Evolutionary conservation across 257 asterid species (phyloP).

Genomic region (Knoxia roxburghii): DNA sequence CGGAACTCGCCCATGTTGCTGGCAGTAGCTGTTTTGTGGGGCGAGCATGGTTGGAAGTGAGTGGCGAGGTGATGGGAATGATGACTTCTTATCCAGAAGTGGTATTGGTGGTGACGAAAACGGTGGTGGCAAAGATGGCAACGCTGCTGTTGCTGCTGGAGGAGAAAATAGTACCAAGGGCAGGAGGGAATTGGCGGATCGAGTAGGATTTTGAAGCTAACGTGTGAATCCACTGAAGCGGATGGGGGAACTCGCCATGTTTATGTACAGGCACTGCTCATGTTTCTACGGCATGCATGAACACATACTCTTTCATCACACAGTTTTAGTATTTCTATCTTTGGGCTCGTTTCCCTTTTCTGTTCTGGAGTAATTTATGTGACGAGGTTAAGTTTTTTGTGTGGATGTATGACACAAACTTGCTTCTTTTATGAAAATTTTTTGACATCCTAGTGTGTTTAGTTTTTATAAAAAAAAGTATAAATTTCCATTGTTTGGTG

Average conservation of each 20-base stretch:
- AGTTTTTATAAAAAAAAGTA: too few species aligned
- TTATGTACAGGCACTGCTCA: slow-evolving; percentile 84
- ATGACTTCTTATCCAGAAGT: slow-evolving; percentile 17
- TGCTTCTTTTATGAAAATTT: too few species aligned
- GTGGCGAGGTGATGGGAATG: slow-evolving; percentile 12
- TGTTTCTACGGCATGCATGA: slow-evolving; percentile 55
- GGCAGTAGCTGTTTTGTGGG: slow-evolving; percentile 16
- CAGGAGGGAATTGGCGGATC: slow-evolving; percentile 63
- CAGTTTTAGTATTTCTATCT: background rate
- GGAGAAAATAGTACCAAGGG: slow-evolving; percentile 20
- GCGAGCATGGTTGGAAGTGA: slow-evolving; percentile 18
- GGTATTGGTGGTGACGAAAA: slow-evolving; percentile 12
- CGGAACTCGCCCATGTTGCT: slow-evolving; percentile 16
- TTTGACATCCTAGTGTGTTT: too few species aligned
- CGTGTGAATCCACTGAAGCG: slow-evolving; percentile 67
- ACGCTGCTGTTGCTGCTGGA: slow-evolving; percentile 12
- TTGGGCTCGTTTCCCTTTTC: too few species aligned
- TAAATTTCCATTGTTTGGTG: background rate
- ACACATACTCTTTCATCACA: background rate
- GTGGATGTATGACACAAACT: background rate
- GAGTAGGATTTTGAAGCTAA: slow-evolving; percentile 49
- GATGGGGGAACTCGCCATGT: slow-evolving; percentile 80
- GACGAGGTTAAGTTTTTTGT: background rate
- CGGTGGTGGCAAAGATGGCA: slow-evolving; percentile 43
- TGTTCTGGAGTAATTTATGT: background rate